Evolutionary conservation across 2,329 filamentous ascomycete genomes (phyloP), one percentile per base, ranked within the genome.

Genomic region (Fusarium algeriense): DNA sequence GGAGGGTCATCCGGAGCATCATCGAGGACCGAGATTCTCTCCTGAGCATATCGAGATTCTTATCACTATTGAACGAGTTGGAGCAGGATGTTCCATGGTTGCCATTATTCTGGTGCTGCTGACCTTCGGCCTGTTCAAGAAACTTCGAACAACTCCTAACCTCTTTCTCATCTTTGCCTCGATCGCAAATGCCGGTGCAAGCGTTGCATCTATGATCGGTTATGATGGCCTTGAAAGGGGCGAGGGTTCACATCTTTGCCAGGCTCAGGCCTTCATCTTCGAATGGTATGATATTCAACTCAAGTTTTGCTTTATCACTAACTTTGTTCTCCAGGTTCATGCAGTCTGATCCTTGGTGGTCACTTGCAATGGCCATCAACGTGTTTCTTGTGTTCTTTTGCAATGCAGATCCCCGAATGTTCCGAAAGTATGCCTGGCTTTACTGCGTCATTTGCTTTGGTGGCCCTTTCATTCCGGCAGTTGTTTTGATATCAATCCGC

Each of bases 321-420:
- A 70, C 53, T 34, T 14, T 30, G n/a, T 13, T 9, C n/a, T 11
- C 17, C 45, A 93, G 90, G 88, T 94, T 93, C 79, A 92, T 92
- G 88, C 90, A 91, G 72, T 91, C 91, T 6, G 91, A 93, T 79
- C 89, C 91, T 1, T 86, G 92, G 81, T 94, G 91, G 92, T 92
- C 91, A 0, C 89, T 94, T 73, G 91, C 91, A 67, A 95, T 95
- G 92, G 92, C 93, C 1, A 85, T 91, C 75, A 95, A 95, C 71
- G 93, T 95, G 60, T 93, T 91, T 77, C 85, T 95, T 53, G 87
- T 89, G 43, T 89, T 90, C 75, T 89, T 89, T 79, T 83, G 83
- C 75, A 84, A 86, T 20, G 86, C 85, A 13, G 85, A 85, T 50
- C 87, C 87, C 1, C 89, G 89, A 2, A 88, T 90, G 55, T 93